phyloP scores from a whole-genome alignment of 2,329 filamentous ascomycete species.

The Fusarium denticulatum region DNA sequence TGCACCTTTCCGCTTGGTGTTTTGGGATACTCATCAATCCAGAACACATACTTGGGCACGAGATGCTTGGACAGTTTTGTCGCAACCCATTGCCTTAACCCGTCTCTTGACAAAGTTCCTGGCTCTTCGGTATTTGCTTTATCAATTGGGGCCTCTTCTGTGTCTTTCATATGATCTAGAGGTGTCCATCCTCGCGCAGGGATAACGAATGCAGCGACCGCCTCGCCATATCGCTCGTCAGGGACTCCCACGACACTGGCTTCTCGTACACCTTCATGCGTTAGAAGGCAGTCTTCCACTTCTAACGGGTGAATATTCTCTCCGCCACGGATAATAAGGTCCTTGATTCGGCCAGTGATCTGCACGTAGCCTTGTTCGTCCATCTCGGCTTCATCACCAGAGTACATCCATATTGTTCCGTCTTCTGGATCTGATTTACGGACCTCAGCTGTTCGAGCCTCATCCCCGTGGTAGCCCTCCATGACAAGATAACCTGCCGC shows the following conservation, averaged over 20 bases:
- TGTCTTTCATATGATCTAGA: conserved; percentile 34
- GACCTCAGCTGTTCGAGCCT: conserved; percentile 73
- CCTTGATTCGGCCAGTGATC: conserved; percentile 93
- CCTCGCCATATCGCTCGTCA: conserved; percentile 85
- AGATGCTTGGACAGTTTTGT: conserved; percentile 76
- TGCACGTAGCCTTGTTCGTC: conserved; percentile 83
- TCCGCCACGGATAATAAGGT: conserved; percentile 92
- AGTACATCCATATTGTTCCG: conserved; percentile 83
- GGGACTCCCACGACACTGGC: conserved; percentile 86
- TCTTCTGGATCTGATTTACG: conserved; percentile 58
- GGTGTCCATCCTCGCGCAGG: conserved; percentile 47
- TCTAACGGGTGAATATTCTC: conserved; percentile 97
- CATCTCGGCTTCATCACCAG: conserved; percentile 90
- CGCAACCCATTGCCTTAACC: conserved; percentile 77
- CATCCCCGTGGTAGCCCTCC: conserved; percentile 89
- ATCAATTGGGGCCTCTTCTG: conserved; percentile 26
- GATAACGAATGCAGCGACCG: conserved; percentile 85
- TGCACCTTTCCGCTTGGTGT: conserved; percentile 97
- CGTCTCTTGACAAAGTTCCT: conserved; percentile 60
- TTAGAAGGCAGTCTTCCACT: conserved; percentile 87
- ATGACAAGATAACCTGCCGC: conserved; percentile 88
- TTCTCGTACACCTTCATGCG: conserved; percentile 75
- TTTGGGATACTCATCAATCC: conserved; percentile 86
- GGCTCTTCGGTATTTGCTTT: conserved; percentile 30
- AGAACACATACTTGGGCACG: conserved; percentile 91